Percentiles rank a stretch among this genome's conserved stretches.
These are phyloP conservation scores for Apiotrichum akiyoshidainum DNA, from an alignment of 1,284 basidiomycete genomes.

Conservation along the genomic window DNA sequence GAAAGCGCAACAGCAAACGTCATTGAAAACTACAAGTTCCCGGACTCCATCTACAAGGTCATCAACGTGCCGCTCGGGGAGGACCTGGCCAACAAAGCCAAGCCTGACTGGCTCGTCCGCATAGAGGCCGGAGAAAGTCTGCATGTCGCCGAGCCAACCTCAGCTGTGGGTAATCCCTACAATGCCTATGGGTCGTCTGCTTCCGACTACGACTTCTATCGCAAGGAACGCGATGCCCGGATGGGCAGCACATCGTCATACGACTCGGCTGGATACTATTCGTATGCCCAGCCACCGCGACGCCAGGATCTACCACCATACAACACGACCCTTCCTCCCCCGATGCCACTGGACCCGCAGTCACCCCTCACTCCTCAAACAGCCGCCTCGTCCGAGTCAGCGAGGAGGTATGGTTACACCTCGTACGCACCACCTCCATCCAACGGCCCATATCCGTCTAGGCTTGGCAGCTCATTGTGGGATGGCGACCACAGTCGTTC, in stretches of 20 bases:
- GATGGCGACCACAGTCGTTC: conserved; percentile 14
- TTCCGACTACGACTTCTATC: background rate
- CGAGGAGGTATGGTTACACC: background rate
- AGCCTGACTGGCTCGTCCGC: conserved; percentile 16
- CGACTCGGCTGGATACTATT: conserved; percentile 8
- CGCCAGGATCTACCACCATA: conserved; percentile 1
- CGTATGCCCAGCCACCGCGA: conserved; percentile 7
- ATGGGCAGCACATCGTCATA: background rate
- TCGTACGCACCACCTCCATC: background rate
- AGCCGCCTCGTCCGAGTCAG: background rate
- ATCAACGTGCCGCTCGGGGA: conserved; percentile 14
- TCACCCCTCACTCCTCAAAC: background rate
- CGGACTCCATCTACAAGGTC: conserved; percentile 20
- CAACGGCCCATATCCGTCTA: background rate
- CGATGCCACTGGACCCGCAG: conserved; percentile 1
- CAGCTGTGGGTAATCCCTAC: background rate
- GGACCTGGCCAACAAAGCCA: conserved; percentile 20
- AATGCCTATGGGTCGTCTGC: background rate
- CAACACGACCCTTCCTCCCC: background rate
- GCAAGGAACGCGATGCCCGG: background rate
- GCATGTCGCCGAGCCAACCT: background rate
- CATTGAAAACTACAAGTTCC: conserved; percentile 23
- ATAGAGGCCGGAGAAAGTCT: conserved; percentile 13
- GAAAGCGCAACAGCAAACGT: conserved; percentile 23
- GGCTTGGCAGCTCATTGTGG: background rate